Evolutionary conservation across 2,329 filamentous ascomycete species (phyloP).

Genomic region (Cladosporium sp.): DNA sequence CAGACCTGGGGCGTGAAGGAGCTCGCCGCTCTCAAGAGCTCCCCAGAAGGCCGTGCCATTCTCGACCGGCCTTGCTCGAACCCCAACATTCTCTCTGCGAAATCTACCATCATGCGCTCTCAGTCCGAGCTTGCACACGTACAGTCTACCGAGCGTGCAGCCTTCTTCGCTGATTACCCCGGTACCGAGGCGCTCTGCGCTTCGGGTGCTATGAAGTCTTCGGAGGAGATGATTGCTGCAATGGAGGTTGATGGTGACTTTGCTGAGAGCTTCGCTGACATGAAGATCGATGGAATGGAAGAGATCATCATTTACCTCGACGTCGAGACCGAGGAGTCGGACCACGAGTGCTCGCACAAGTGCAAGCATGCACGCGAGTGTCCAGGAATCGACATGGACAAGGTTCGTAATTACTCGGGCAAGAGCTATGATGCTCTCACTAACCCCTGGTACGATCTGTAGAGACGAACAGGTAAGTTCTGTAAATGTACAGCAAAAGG

Average conservation of each 20-base stretch:
- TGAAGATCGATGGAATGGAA: background rate
- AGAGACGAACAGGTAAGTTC: background rate
- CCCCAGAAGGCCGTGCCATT: background rate
- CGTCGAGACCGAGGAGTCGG: background rate
- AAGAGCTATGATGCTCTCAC: background rate
- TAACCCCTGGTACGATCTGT: background rate
- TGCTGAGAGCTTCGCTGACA: background rate
- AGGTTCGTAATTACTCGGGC: background rate
- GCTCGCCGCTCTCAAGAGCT: background rate
- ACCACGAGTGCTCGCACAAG: background rate
- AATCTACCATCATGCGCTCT: background rate
- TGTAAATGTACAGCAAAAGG: background rate
- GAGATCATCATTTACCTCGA: background rate
- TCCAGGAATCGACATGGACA: background rate
- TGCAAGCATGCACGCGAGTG: background rate
- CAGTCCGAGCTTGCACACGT: background rate
- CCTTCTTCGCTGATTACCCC: background rate
- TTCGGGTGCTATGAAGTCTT: background rate
- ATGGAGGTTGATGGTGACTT: background rate
- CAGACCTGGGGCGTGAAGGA: background rate
- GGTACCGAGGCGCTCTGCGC: background rate
- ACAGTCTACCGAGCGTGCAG: background rate
- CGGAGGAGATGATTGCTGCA: background rate
- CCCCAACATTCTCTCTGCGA: slow-evolving; percentile 1
- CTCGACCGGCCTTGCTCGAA: background rate